Base-by-base conservation (phyloP, 192 early-diverging fungal species). In the Allomyces arbusculus region DNA sequence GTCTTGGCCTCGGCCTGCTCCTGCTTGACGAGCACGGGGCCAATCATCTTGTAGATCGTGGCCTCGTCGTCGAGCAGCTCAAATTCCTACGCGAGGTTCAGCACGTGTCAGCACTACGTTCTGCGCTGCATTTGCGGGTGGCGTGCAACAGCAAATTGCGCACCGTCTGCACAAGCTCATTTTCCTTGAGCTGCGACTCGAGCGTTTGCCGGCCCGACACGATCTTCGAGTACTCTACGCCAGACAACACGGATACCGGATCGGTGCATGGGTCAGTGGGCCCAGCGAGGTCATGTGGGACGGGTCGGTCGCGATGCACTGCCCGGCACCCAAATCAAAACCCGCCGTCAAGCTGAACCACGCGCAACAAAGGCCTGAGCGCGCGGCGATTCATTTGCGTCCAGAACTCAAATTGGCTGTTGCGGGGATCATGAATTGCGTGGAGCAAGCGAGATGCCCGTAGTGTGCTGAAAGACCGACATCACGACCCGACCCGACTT, bases 121-220 rank as follows among this genome's bases (percentile, higher is more conserved):
- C 66, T 12, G 14, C 22, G 45, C 5, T 12, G 14, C 22, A 23
- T 0, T 50, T n/a, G 20, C n/a, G 26, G 0, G 16, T 23, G 28
- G 44, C 55, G 28, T 61, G 16, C 11, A 23, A 23, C 25, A 23
- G 26, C 45, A 64, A 73, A 22, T n/a, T 76, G 11, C n/a, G 64
- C 45, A 89, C 87, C 72, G 88, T 87, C 66, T 88, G 77, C 16
- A 98, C 93, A 66, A 91, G 67, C 70, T 92, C 89, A 77, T 98
- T 98, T 66, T 98, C 95, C 67, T 94, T 88, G 44, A 93, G 78
- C 74, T 98, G 95, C 25, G 95, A 95, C 69, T 98, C 92, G 20
- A 98, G 81, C 68, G 85, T 85, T 67, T 89, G 84, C 61, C 89
- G 82, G 65, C 78, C 83, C 61, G 78, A 75, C 23, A 94, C 84